Base-by-base conservation (phyloP, 768 basidiomycete genomes). In the Erythrobasidium yunnanense region DNA sequence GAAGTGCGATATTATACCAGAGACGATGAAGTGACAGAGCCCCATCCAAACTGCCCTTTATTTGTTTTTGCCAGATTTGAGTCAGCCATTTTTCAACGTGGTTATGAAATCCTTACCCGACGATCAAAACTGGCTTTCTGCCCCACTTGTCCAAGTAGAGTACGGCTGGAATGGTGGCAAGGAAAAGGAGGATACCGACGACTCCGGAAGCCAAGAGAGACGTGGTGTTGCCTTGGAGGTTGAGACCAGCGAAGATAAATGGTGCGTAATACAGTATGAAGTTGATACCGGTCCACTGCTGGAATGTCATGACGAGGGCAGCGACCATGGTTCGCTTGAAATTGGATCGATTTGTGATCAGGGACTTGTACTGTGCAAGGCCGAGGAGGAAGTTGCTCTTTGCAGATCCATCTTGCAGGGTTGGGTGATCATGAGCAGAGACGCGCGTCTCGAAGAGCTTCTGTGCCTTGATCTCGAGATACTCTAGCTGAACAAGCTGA, bases 81-180 rank as follows among this genome's bases (percentile, higher is more conserved):
- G n/a, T n/a, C n/a, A n/a, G n/a, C n/a, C n/a, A n/a, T n/a, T n/a
- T n/a, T n/a, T n/a, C n/a, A n/a, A n/a, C n/a, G n/a, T n/a, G n/a
- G n/a, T n/a, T n/a, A n/a, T n/a, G n/a, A n/a, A n/a, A n/a, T n/a
- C n/a, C n/a, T n/a, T n/a, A n/a, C n/a, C n/a, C 85, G n/a, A 83
- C 85, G 23, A 86, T 76, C 65, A 86, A 73, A 46, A 87, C 83
- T 5, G 87, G 87, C 75, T 84, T 86, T 34, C 87, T 82, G 22
- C 87, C 87, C 25, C 84, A 72, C 68, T 85, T 82, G 75, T 88
- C 87, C 32, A 89, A 81, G 79, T 83, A 88, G n/a, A 88, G 78
- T 20, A 88, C 86, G 1, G 87, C 86, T 2, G 87, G 87, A 66
- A 88, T 85, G 0, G 87, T 87, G 1, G 86, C 83, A 65, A 86